These are phyloP conservation scores for Zostera marina DNA, from an alignment of 116 monocot species.

Conservation along the genomic window DNA sequence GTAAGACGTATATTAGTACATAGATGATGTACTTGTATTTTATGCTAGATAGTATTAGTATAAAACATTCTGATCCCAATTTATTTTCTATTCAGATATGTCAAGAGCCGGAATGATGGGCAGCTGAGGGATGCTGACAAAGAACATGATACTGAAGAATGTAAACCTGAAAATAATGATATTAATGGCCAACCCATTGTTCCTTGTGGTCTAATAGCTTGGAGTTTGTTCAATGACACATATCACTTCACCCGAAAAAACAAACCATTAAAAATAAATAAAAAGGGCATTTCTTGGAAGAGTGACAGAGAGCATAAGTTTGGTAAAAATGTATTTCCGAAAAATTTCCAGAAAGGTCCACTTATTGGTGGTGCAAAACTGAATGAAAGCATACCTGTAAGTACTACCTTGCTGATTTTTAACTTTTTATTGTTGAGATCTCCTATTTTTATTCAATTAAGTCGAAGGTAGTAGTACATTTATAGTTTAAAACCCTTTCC, in stretches of 20 bases:
- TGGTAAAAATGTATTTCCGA: conserved; percentile 40
- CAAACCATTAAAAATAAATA: conserved; percentile 25
- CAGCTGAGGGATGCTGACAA: conserved; percentile 33
- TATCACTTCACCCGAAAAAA: conserved; percentile 23
- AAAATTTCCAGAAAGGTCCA: conserved; percentile 40
- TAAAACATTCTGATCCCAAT: neutral
- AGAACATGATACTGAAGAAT: conserved; percentile 33
- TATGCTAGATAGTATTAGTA: neutral
- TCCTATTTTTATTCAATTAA: neutral
- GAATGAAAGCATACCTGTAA: conserved; percentile 28
- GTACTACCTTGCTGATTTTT: conserved; percentile 7
- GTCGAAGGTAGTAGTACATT: neutral
- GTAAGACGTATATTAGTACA: too few relatives aligned
- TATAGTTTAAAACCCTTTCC: too few relatives aligned
- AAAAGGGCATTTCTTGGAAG: conserved; percentile 50
- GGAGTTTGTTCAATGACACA: conserved; percentile 71
- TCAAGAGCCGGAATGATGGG: conserved; percentile 68
- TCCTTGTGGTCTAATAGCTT: conserved; percentile 59
- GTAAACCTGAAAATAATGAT: conserved; percentile 51
- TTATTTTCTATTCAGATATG: conserved; percentile 36
- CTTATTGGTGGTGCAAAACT: conserved; percentile 52
- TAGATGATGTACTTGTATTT: too few relatives aligned
- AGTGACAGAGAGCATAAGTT: conserved; percentile 65
- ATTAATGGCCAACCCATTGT: conserved; percentile 4
- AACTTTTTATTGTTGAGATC: neutral